A percentile compares a stretch with the other conserved stretches of the same genome.
These are phyloP conservation scores for Phytophthora fragariaefolia DNA, from an alignment of 352 stramenopile genomes.

Conservation along the genomic window DNA sequence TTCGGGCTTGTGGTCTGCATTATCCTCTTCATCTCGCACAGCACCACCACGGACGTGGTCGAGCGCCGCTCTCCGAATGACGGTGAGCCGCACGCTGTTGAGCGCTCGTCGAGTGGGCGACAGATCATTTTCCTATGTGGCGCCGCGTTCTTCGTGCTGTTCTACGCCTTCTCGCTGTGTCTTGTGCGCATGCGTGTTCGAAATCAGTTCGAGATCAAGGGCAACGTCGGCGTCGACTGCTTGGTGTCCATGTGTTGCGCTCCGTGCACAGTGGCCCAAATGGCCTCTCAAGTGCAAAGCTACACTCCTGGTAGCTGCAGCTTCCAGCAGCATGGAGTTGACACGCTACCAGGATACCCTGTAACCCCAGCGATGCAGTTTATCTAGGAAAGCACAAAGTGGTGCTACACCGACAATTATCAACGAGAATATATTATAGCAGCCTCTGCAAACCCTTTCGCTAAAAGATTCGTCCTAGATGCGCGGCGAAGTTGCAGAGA, in stretches of 20 bases:
- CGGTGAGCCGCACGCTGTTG: not conserved
- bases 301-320: constrained; percentile 57
- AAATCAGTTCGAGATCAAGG: constrained; percentile 51
- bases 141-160: constrained; percentile 25
- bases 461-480: too few relatives aligned
- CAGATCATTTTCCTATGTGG: constrained; percentile 32
- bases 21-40: constrained; percentile 39
- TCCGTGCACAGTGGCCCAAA: constrained; percentile 63
- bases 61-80: not conserved
- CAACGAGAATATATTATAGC: not conserved
- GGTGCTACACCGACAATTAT: constrained; percentile 1
- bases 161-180: constrained; percentile 36
- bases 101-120: constrained; percentile 14
- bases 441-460: too few relatives aligned
- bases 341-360: constrained; percentile 34
- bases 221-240: constrained; percentile 26
- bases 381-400: constrained; percentile 16
- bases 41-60: constrained; percentile 13
- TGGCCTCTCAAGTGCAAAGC: constrained; percentile 60
- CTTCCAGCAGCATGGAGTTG: constrained; percentile 32
- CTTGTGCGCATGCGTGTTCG: constrained; percentile 42
- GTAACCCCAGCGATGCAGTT: constrained; percentile 13
- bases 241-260: constrained; percentile 33
- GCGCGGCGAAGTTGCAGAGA: too few relatives aligned
- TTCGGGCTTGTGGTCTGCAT: constrained; percentile 42